Conservation (phyloP, 805 yeast species). For the Blastobotrys chiropterorum region DNA sequence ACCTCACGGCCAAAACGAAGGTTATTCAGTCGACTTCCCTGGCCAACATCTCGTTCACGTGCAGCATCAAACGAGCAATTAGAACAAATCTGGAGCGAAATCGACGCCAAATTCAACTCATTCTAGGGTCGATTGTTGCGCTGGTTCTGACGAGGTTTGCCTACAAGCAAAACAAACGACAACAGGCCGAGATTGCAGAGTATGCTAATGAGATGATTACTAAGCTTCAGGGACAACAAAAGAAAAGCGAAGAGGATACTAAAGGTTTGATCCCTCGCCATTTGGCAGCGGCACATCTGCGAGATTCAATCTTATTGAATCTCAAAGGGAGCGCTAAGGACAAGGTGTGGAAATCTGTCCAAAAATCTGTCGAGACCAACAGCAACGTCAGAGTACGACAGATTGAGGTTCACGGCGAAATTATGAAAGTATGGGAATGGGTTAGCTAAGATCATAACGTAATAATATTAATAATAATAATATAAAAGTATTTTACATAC, state of each 20-base stretch:
- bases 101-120: slow-evolving; percentile 13
- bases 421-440: slow-evolving; percentile 88
- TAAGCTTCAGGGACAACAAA: slow-evolving; percentile 13
- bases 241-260: slow-evolving; percentile 13
- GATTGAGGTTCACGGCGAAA: slow-evolving; percentile 78
- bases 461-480: neutral
- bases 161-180: neutral
- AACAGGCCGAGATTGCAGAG: slow-evolving; percentile 2
- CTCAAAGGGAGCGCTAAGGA: slow-evolving; percentile 2
- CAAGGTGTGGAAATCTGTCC: slow-evolving; percentile 49
- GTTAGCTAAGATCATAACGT: neutral
- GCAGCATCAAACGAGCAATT: slow-evolving; percentile 16
- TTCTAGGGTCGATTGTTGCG: slow-evolving; percentile 1
- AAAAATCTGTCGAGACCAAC: slow-evolving; percentile 53
- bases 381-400: slow-evolving; percentile 56
- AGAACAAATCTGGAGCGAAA: slow-evolving; percentile 17
- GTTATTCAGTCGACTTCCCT: slow-evolving; percentile 21
- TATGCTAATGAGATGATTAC: slow-evolving; percentile 8
- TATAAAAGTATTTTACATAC: neutral
- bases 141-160: neutral
- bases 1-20: slow-evolving; percentile 12
- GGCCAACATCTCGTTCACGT: slow-evolving; percentile 19
- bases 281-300: slow-evolving; percentile 14
- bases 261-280: slow-evolving; percentile 17
- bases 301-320: slow-evolving; percentile 13